Conservation (phyloP, 371 early-diverging fungal genomes). For the Zychaea mexicana region DNA sequence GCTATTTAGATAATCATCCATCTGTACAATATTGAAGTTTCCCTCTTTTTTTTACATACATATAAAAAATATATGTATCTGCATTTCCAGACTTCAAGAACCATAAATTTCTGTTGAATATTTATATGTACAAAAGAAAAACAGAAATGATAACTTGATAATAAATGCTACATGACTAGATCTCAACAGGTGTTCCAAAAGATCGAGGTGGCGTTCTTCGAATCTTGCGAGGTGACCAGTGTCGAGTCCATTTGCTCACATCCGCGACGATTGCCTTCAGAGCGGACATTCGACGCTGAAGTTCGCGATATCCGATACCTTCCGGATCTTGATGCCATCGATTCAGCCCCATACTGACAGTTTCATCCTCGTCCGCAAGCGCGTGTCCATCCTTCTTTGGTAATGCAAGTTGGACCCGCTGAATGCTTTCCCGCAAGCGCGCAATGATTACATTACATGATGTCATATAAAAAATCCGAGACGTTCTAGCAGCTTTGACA, state of each 20-base stretch:
- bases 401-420: conserved; percentile 16
- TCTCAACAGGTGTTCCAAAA: not conserved
- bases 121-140: too few species aligned
- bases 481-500: conserved; percentile 21
- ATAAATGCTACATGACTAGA: too few species aligned
- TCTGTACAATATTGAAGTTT: not conserved
- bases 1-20: not conserved
- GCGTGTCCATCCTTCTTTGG: conserved; percentile 17
- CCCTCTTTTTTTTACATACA: too few species aligned
- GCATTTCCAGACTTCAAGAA: too few species aligned
- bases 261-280: conserved; percentile 8
- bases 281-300: conserved; percentile 13
- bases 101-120: too few species aligned
- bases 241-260: conserved; percentile 26
- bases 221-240: conserved; percentile 25
- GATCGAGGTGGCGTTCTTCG: not conserved
- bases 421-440: conserved; percentile 18
- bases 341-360: conserved; percentile 17
- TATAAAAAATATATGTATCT: not conserved
- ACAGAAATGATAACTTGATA: too few species aligned
- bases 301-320: conserved; percentile 24
- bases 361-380: conserved; percentile 13
- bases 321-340: conserved; percentile 22
- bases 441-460: conserved; percentile 24
- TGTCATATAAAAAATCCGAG: conserved; percentile 32